Evolutionary conservation across 208 protist species (phyloP).

Genomic region (Crithidia fasciculata): DNA sequence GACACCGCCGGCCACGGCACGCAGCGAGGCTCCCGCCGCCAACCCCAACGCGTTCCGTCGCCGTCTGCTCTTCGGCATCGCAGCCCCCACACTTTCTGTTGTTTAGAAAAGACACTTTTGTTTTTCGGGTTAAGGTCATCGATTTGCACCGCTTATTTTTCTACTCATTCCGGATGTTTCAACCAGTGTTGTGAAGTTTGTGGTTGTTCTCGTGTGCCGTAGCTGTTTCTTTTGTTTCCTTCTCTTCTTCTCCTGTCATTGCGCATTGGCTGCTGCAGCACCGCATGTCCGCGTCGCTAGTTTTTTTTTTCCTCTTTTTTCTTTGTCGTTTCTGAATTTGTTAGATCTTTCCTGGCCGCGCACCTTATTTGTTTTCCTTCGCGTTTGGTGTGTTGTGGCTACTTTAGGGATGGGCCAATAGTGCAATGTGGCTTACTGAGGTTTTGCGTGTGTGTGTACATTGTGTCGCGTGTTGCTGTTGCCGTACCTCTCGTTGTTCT

Average conservation of each 20-base stretch:
- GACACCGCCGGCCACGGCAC: constrained; percentile 7
- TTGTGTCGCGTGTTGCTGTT: no score
- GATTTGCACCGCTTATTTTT: not conserved
- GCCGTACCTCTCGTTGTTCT: no score
- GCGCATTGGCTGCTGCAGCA: no score
- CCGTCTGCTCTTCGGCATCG: constrained; percentile 43
- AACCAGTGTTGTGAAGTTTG: no score
- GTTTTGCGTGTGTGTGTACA: no score
- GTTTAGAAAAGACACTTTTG: not conserved
- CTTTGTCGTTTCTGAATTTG: constrained; percentile 1
- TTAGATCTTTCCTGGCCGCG: no score
- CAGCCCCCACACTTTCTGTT: constrained; percentile 20
- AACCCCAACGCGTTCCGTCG: constrained; percentile 39
- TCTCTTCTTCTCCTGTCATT: no score
- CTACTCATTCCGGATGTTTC: not conserved
- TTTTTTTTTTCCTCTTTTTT: constrained; percentile 7
- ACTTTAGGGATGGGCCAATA: no score
- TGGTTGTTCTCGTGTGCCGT: no score
- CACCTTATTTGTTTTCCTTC: constrained; percentile 1
- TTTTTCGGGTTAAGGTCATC: not conserved
- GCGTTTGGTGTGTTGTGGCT: no score
- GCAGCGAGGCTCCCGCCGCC: not conserved
- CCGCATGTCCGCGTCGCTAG: not conserved
- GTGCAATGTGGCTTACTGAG: no score
- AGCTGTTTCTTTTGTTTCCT: no score